These are phyloP conservation scores for Auricularia auricula-judae DNA, from an alignment of 768 basidiomycete genomes.

Conservation along the genomic window DNA sequence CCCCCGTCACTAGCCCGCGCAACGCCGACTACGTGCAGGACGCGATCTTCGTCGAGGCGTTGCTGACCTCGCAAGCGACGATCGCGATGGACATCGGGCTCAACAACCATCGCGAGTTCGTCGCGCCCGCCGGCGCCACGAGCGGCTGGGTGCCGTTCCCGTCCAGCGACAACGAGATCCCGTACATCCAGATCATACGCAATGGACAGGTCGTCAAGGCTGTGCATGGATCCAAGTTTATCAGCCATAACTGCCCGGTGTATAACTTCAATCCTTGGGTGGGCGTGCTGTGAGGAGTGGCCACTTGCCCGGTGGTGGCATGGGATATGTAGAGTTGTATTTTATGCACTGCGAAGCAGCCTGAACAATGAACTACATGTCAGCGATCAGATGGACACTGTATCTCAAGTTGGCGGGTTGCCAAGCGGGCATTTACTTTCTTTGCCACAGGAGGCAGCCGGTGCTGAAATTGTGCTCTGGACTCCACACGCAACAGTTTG, in stretches of 20 bases:
- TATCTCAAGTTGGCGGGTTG: no score
- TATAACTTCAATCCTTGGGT: constrained; percentile 21
- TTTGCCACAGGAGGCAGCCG: no score
- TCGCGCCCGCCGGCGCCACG: constrained; percentile 12
- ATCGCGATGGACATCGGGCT: not conserved
- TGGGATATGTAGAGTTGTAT: no score
- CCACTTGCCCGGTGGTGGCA: no score
- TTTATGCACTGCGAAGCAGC: no score
- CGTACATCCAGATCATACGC: constrained; percentile 17
- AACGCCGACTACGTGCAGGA: not conserved
- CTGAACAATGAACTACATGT: no score
- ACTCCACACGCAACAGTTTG: no score
- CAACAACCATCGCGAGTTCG: constrained; percentile 9
- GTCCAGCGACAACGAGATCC: constrained; percentile 16
- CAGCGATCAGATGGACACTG: no score
- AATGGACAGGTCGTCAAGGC: constrained; percentile 9
- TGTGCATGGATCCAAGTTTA: constrained; percentile 12
- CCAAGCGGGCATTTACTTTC: no score
- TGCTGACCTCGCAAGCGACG: not conserved
- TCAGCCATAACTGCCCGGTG: constrained; percentile 15
- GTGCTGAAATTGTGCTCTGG: no score
- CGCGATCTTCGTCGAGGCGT: not conserved
- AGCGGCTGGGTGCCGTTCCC: constrained; percentile 17
- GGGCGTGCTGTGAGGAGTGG: constrained; percentile 2
- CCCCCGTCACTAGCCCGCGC: not conserved